Percentiles rank a stretch among this genome's conserved stretches.
phyloP scores from a whole-genome alignment of 495 filamentous ascomycete genomes.

The Daldinia concentrica region DNA sequence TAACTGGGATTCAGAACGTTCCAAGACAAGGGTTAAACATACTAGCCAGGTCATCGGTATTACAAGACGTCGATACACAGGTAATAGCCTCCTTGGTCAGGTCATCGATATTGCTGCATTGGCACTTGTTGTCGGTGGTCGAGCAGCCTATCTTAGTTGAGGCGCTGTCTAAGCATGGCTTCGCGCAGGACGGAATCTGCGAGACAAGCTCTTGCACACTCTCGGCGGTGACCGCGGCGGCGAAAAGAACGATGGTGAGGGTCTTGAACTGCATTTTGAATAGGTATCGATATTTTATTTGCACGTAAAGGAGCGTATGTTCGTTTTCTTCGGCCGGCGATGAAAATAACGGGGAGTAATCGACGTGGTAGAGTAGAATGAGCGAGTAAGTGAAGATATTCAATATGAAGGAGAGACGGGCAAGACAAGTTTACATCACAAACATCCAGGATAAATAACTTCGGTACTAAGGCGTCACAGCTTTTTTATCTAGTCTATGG shows the following conservation, averaged over 20 bases:
- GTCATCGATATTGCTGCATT: conserved; percentile 37
- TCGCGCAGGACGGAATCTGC: conserved; percentile 44
- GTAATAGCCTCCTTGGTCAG: conserved; percentile 23
- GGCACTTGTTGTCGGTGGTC: conserved; percentile 41
- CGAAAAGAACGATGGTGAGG: conserved; percentile 34
- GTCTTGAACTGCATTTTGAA: conserved; percentile 43
- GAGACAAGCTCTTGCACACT: conserved; percentile 32
- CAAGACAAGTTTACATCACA: conserved; percentile 4
- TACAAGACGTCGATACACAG: conserved; percentile 39
- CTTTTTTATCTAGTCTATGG: conserved; percentile 13
- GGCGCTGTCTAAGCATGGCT: conserved; percentile 39
- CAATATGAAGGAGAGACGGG: background rate
- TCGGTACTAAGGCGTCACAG: conserved; percentile 10
- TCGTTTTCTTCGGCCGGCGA: conserved; percentile 27
- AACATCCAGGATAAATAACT: conserved; percentile 5
- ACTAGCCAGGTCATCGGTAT: conserved; percentile 37
- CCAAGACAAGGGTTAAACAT: conserved; percentile 13
- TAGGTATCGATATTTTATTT: background rate
- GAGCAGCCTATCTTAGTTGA: conserved; percentile 38
- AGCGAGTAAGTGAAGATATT: conserved; percentile 1
- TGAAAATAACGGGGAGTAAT: conserved; percentile 15
- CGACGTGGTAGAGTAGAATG: conserved; percentile 1
- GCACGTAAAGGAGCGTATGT: conserved; percentile 16
- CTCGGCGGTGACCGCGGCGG: conserved; percentile 27
- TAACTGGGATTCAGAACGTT: background rate